Base-by-base conservation (phyloP, 768 basidiomycete species). In the Boletus vermiculosoides region DNA sequence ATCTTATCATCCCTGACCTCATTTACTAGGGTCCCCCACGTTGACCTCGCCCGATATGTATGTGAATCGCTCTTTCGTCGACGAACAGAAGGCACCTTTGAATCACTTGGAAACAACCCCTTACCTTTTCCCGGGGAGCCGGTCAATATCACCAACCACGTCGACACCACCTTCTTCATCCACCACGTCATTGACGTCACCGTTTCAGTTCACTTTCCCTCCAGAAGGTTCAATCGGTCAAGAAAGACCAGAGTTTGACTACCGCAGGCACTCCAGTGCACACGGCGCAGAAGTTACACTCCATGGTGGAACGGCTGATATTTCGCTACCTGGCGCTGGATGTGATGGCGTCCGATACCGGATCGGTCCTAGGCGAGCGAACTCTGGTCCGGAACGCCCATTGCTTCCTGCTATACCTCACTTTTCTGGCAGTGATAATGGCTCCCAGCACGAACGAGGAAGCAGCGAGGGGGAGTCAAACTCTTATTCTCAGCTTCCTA, bases 241-340 rank as follows among this genome's bases (percentile, higher is more conserved):
- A 57, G 85, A 88, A 53, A 80, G 83, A 46, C 45, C 81, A 55
- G 86, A 87, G 48, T 87, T 83, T 70, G 84, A 84, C 71, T 88
- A 83, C 66, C 83, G 86, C 63, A 81, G 85, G 57, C 79, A 81
- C 60, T 76, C 81, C 28, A 75, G 73, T 66, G 69, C 77, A 45
- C 82, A 81, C 58, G 73, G 74, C 56, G 74, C 86, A 42, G 85
- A 89, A 57, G 80, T 89, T 47, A 84, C 85, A 11, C 79, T 90
- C 36, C 87, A 89, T 55, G 86, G 86, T 46, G 87, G 87, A 55
- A 87, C 85, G 7, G 84, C 89, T 36, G 85, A 90, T 69, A 80
- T 90, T 45, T 84, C 88, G 20, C 67, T 84, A 44, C 62, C 80
- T 52, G 76, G 80, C 25, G 71, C 82, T 36, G 71, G 76, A 59